Conservation (phyloP, 768 basidiomycete species). For the Russula griseocarnosa region DNA sequence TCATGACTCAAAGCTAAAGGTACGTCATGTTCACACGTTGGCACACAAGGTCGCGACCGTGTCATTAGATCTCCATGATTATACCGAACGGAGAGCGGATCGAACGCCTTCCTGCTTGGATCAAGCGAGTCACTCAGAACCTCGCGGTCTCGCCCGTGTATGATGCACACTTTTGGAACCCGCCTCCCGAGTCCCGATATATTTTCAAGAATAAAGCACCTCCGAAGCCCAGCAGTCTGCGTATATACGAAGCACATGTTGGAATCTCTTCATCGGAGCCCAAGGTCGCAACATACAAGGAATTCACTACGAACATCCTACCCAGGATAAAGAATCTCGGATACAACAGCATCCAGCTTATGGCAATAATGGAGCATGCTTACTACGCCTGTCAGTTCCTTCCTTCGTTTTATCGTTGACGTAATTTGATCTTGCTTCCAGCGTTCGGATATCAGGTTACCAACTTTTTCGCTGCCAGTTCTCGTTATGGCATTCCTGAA, state of each 20-base stretch:
- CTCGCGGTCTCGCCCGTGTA: conserved; percentile 83
- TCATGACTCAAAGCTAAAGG: conserved; percentile 95
- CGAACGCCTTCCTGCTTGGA: conserved; percentile 93
- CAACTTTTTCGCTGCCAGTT: conserved; percentile 94
- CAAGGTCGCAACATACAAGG: conserved; percentile 91
- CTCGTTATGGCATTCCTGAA: conserved; percentile 93
- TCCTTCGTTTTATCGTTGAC: conserved; percentile 2
- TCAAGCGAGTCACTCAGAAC: conserved; percentile 92
- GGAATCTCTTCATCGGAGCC: conserved; percentile 89
- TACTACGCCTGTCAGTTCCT: conserved; percentile 85
- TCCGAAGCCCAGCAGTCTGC: conserved; percentile 56
- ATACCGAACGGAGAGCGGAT: conserved; percentile 72
- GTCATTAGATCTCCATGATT: conserved; percentile 81
- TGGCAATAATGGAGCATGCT: conserved; percentile 98
- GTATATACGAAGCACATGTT: conserved; percentile 97
- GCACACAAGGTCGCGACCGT: not conserved
- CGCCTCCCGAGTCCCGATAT: conserved; percentile 66
- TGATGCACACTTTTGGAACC: conserved; percentile 99
- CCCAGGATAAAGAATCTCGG: conserved; percentile 88
- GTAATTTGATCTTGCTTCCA: conserved; percentile 34
- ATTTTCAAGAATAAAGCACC: conserved; percentile 77
- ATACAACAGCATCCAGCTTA: conserved; percentile 96
- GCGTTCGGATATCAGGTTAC: conserved; percentile 99
- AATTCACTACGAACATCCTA: conserved; percentile 82
- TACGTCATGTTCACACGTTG: conserved; percentile 6